A percentile compares a stretch with the other conserved stretches of the same genome.
phyloP scores from a whole-genome alignment of 495 filamentous ascomycete species.

The Cenococcum geophilum region DNA sequence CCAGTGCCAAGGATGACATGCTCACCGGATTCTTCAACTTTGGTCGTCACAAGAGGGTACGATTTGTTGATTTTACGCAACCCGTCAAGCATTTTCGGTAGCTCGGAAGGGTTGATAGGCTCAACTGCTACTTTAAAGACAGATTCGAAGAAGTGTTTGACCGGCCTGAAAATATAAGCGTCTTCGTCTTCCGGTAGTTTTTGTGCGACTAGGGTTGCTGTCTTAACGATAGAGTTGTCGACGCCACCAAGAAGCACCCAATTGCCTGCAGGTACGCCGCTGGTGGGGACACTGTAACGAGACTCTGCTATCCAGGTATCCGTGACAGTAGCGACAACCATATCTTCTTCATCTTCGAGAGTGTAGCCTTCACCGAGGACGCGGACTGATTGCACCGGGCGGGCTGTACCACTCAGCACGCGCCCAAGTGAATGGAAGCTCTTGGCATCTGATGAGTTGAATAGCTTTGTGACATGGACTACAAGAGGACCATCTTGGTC shows the following conservation, averaged over 20 bases:
- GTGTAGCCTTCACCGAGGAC: slow-evolving; percentile 95
- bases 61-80: slow-evolving; percentile 95
- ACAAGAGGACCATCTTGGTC: slow-evolving; percentile 86
- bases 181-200: slow-evolving; percentile 80
- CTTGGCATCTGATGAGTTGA: slow-evolving; percentile 79
- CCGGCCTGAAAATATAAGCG: slow-evolving; percentile 86
- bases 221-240: slow-evolving; percentile 98
- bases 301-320: slow-evolving; percentile 93
- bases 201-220: slow-evolving; percentile 84
- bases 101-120: slow-evolving; percentile 93
- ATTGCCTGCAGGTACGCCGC: slow-evolving; percentile 92
- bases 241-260: slow-evolving; percentile 85
- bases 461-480: slow-evolving; percentile 87
- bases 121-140: slow-evolving; percentile 98
- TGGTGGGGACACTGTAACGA: slow-evolving; percentile 82
- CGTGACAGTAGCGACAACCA: slow-evolving; percentile 81
- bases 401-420: slow-evolving; percentile 88
- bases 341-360: slow-evolving; percentile 96
- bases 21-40: slow-evolving; percentile 98
- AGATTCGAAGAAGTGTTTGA: slow-evolving; percentile 92
- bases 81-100: slow-evolving; percentile 99
- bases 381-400: slow-evolving; percentile 73
- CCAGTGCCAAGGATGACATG: slow-evolving; percentile 93
- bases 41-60: slow-evolving; percentile 90
- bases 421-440: slow-evolving; percentile 84